Base-by-base conservation (phyloP, 805 yeast species). In the Spathaspora boniae region DNA sequence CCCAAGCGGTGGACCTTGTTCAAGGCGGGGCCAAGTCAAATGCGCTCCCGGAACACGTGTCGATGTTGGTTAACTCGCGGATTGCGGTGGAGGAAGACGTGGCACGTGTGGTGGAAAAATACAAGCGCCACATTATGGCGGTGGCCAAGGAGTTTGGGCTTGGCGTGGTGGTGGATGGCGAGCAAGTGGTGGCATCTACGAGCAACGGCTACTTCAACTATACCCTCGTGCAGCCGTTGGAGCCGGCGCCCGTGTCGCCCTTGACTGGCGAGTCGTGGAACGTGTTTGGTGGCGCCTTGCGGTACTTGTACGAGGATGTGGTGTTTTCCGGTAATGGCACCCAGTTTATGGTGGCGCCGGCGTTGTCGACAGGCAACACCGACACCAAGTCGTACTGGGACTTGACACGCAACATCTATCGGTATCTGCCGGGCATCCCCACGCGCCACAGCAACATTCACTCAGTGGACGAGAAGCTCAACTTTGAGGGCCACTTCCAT, bases 1-100 rank as follows among this genome's bases (percentile, higher is more conserved):
- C 76, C 4, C 76, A 71, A 44, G 76, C 77, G 3, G 55, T 60
- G 14, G 78, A 73, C 47, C 56, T 72, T 4, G 56, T 73, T 25
- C 25, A 43, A 6, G 78, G 78, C 8, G 79, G 78, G 2, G 64
- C 57, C n/a, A 73, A 73, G 46, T 50, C 69, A 2, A 73, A 73
- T 44, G 74, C 76, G 1, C 57, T 73, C 17, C 78, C 79, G 1
- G 77, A 73, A 40, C 60, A 60, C 44, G 77, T 62, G 5, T 57
- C 60, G 5, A 56, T 68, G 4, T 48, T 60, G 16, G 62, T 72
- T 14, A 72, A 73, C 50, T 69, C 69, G 24, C 50, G 79, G 34
- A 63, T 73, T 30, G 70, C 76, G 2, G 47, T 71, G 16, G 79
- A 70, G 40, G 62, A 62, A 31, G 38, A 65, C 6, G 65, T 70